Conservation (phyloP, 2,329 filamentous ascomycete genomes). For the Paecilomyces sp. region DNA sequence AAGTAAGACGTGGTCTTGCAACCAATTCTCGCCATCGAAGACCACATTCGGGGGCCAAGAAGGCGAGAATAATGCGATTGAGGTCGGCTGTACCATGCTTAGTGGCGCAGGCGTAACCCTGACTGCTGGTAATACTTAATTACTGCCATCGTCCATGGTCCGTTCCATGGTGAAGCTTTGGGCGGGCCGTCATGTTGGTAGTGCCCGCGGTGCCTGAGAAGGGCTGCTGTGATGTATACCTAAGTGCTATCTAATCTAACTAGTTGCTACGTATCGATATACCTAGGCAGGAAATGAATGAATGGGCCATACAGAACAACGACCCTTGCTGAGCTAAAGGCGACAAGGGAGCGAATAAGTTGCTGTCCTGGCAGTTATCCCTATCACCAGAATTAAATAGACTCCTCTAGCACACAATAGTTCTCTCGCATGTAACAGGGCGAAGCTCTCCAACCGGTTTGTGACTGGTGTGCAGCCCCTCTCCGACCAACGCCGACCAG, state of each 20-base stretch:
- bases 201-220: background rate
- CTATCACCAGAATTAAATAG: background rate
- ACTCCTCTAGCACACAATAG: background rate
- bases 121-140: background rate
- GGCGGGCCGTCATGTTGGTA: background rate
- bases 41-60: background rate
- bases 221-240: background rate
- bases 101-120: background rate
- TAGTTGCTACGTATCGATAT: no score
- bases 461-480: background rate
- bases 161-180: background rate
- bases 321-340: background rate
- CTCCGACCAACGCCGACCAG: slow-evolving; percentile 1
- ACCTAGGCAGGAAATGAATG: no score
- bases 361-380: background rate
- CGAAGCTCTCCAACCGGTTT: background rate
- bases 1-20: background rate
- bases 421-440: background rate
- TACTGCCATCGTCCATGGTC: background rate
- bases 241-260: background rate
- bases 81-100: background rate
- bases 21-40: background rate
- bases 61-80: background rate
- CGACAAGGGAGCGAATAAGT: background rate
- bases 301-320: background rate